These are phyloP conservation scores for Leccinum laetum DNA, from an alignment of 1,284 basidiomycete genomes.

Conservation along the genomic window DNA sequence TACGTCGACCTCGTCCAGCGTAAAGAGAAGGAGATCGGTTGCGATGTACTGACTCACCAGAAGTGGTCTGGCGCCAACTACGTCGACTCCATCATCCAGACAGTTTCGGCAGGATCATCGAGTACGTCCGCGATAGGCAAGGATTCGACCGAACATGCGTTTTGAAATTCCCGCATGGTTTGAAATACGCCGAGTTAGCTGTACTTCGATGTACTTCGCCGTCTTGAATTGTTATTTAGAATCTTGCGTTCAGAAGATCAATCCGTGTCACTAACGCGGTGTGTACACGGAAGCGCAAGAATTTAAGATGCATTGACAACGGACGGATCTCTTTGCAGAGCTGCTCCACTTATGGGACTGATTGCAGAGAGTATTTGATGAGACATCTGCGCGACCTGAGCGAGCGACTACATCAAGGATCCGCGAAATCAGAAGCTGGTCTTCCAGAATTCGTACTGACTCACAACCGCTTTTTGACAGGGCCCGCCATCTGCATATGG, in stretches of 20 bases:
- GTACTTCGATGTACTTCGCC: slow-evolving; percentile 1
- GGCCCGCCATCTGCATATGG: background rate
- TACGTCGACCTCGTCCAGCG: slow-evolving; percentile 85
- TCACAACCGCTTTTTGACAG: background rate
- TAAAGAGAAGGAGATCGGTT: slow-evolving; percentile 89
- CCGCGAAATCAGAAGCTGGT: background rate
- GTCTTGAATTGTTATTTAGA: slow-evolving; percentile 1
- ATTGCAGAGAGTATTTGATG: slow-evolving; percentile 1
- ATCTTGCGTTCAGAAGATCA: slow-evolving; percentile 8
- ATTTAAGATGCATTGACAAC: slow-evolving; percentile 1
- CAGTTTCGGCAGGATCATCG: slow-evolving; percentile 80
- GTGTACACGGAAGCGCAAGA: slow-evolving; percentile 8
- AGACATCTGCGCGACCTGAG: background rate
- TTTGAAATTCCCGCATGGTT: slow-evolving; percentile 42
- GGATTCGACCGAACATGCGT: slow-evolving; percentile 85
- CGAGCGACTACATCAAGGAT: slow-evolving; percentile 6
- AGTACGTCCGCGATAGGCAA: slow-evolving; percentile 80
- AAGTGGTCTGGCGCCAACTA: slow-evolving; percentile 93
- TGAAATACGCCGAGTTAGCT: slow-evolving; percentile 7
- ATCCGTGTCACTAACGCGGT: slow-evolving; percentile 2
- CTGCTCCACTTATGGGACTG: slow-evolving; percentile 2
- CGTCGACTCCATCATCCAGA: slow-evolving; percentile 77
- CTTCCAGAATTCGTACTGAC: slow-evolving; percentile 1
- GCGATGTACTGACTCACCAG: slow-evolving; percentile 91
- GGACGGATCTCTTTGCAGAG: slow-evolving; percentile 18